phyloP scores from a whole-genome alignment of 805 yeast genomes.

The Dipodascus albidus region DNA sequence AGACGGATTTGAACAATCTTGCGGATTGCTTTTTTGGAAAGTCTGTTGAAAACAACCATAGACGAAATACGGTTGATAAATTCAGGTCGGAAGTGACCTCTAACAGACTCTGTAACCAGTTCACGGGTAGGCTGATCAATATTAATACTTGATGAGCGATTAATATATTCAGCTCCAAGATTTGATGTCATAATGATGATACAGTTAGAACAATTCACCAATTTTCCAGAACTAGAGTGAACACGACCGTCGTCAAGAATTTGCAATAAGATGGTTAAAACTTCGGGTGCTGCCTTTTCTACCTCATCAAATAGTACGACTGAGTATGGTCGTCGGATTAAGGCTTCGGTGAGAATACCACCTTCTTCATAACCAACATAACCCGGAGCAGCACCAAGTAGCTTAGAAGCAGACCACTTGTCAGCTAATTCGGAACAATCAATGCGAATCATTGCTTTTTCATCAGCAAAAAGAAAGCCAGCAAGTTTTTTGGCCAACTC shows the following conservation, averaged over 20 bases:
- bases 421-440: conserved; percentile 96
- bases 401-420: conserved; percentile 89
- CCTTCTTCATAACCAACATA: conserved; percentile 96
- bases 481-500: conserved; percentile 96
- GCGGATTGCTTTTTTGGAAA: conserved; percentile 82
- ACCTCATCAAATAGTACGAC: conserved; percentile 96
- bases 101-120: conserved; percentile 72
- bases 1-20: conserved; percentile 84
- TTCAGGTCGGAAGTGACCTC: conserved; percentile 91
- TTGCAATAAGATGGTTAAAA: conserved; percentile 81
- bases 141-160: conserved; percentile 44
- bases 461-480: conserved; percentile 91
- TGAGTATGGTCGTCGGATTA: conserved; percentile 85
- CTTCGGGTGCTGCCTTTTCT: conserved; percentile 98
- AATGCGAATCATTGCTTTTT: conserved; percentile 91
- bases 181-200: conserved; percentile 95
- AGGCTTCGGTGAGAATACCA: conserved; percentile 87
- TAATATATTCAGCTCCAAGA: conserved; percentile 86
- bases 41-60: conserved; percentile 83
- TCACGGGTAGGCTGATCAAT: conserved; percentile 60
- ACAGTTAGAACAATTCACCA: conserved; percentile 84
- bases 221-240: conserved; percentile 88
- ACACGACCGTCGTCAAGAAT: conserved; percentile 94
- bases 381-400: conserved; percentile 96
- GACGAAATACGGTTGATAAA: conserved; percentile 92